A percentile compares a stretch with the other conserved stretches of the same genome.
These are phyloP conservation scores for Dactylellina leptospora DNA, from an alignment of 2,329 filamentous ascomycete species.

Conservation along the genomic window DNA sequence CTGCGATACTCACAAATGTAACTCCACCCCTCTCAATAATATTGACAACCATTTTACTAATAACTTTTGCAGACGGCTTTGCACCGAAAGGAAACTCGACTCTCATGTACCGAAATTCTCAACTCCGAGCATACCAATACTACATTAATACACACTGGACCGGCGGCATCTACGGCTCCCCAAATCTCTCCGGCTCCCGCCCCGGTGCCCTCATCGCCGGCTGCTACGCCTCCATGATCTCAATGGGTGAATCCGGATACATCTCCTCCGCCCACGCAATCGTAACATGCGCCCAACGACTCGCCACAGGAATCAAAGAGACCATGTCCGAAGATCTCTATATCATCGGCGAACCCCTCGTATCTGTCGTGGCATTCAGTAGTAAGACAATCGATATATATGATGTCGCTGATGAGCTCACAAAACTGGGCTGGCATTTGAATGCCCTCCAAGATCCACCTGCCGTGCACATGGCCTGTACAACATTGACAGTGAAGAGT, in stretches of 20 bases:
- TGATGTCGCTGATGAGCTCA: constrained; percentile 90
- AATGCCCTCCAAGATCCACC: constrained; percentile 92
- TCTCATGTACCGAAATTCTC: constrained; percentile 82
- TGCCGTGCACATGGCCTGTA: constrained; percentile 93
- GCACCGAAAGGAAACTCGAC: constrained; percentile 97
- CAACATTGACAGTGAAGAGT: constrained; percentile 81
- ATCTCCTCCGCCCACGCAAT: constrained; percentile 86
- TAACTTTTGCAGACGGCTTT: constrained; percentile 72
- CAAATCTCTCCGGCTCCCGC: constrained; percentile 87
- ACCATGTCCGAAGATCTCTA: constrained; percentile 78
- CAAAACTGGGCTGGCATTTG: constrained; percentile 86
- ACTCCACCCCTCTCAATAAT: background rate
- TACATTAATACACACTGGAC: constrained; percentile 95
- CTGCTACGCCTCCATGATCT: constrained; percentile 93
- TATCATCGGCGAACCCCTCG: constrained; percentile 83
- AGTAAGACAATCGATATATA: constrained; percentile 89
- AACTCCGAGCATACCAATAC: constrained; percentile 88
- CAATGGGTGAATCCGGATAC: constrained; percentile 86
- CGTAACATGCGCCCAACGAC: constrained; percentile 83
- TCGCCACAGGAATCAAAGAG: constrained; percentile 76
- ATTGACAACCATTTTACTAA: constrained; percentile 10
- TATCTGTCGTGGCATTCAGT: constrained; percentile 88
- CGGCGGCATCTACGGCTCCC: constrained; percentile 93
- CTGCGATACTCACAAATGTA: constrained; percentile 93
- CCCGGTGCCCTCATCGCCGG: constrained; percentile 94